A percentile compares a stretch with the other conserved stretches of the same genome.
Conservation (phyloP, 2,329 filamentous ascomycete species). For the Venturia nashicola region DNA sequence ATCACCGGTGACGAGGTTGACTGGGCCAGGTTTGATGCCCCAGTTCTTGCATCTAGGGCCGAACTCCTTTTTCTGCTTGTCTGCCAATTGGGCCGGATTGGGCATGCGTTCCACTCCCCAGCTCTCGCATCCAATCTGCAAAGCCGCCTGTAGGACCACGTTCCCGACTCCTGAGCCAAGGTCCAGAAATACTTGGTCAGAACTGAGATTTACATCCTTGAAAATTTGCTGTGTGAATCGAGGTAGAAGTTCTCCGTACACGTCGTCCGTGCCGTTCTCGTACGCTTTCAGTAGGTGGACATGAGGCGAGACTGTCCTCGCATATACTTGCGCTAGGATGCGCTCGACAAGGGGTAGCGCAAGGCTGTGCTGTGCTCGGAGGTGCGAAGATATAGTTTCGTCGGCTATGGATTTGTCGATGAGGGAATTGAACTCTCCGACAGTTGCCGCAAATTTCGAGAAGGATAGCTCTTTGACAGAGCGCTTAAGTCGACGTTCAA, state of each 20-base stretch:
- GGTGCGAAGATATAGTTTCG: constrained; percentile 59
- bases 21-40: constrained; percentile 69
- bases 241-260: constrained; percentile 85
- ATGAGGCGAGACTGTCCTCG: constrained; percentile 80
- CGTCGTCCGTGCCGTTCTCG: constrained; percentile 80
- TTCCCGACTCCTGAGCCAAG: constrained; percentile 94
- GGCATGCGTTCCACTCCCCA: constrained; percentile 97
- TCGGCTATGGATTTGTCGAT: constrained; percentile 54
- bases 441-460: constrained; percentile 56
- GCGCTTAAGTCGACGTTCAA: constrained; percentile 65
- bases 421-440: constrained; percentile 66
- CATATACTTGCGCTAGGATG: constrained; percentile 79
- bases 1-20: constrained; percentile 71
- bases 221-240: constrained; percentile 77
- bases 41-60: constrained; percentile 74
- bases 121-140: constrained; percentile 86
- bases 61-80: constrained; percentile 73
- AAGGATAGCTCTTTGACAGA: constrained; percentile 56
- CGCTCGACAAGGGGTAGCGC: constrained; percentile 58
- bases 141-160: constrained; percentile 82
- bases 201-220: constrained; percentile 63
- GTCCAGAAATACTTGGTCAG: constrained; percentile 81
- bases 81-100: constrained; percentile 72
- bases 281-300: constrained; percentile 78
- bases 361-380: constrained; percentile 57